Conservation (phyloP, 495 filamentous ascomycete species). For the Talaromyces trachyspermus region DNA sequence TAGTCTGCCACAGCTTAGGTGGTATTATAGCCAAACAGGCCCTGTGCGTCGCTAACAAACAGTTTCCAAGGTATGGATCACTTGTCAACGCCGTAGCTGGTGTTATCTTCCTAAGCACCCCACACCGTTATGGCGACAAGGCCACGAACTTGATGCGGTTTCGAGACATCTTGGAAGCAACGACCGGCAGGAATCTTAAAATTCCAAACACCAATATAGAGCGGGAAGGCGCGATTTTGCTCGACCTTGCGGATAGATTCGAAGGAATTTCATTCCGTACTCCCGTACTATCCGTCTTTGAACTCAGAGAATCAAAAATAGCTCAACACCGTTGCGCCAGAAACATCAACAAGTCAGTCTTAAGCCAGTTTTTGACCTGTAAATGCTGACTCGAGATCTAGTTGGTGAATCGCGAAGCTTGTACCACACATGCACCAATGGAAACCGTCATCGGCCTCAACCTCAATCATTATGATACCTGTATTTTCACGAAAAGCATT, state of each 20-base stretch:
- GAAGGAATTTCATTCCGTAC: constrained; percentile 12
- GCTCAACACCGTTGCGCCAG: constrained; percentile 6
- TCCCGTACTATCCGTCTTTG: constrained; percentile 15
- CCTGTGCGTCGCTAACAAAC: constrained; percentile 24
- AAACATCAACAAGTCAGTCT: constrained; percentile 14
- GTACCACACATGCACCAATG: constrained; percentile 13
- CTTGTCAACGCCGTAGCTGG: constrained; percentile 26
- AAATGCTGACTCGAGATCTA: constrained; percentile 7
- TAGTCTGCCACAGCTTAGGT: constrained; percentile 35
- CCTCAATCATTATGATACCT: constrained; percentile 13
- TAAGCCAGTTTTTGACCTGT: not conserved
- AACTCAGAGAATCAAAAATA: constrained; percentile 5
- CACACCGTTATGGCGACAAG: constrained; percentile 24
- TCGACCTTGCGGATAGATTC: constrained; percentile 14
- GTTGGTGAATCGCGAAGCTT: constrained; percentile 13
- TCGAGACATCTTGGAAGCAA: constrained; percentile 12
- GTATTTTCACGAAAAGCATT: constrained; percentile 11
- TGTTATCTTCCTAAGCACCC: constrained; percentile 32
- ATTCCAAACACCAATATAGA: constrained; percentile 6
- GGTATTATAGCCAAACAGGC: constrained; percentile 38
- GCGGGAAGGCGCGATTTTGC: constrained; percentile 8
- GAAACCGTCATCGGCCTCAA: constrained; percentile 14
- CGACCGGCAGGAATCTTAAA: constrained; percentile 9
- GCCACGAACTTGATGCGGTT: constrained; percentile 6
- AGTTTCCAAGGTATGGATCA: constrained; percentile 11